Conservation (phyloP, 2,329 filamentous ascomycete species). For the Rachicladosporium sp. region DNA sequence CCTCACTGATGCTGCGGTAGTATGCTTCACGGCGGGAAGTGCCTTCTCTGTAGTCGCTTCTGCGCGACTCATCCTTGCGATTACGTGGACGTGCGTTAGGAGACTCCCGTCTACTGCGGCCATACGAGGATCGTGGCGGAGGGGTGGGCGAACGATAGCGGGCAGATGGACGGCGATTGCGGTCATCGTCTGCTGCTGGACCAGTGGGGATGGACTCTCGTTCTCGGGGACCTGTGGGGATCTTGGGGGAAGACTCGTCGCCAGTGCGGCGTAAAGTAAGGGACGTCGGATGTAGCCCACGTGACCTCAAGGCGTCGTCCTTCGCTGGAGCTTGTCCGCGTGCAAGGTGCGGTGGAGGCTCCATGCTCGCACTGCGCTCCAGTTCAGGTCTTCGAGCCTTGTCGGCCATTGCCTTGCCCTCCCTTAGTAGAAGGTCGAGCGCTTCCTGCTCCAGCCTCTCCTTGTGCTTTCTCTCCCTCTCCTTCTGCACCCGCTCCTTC, state of each 20-base stretch:
- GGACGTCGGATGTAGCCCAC: conserved; percentile 21
- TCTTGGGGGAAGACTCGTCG: conserved; percentile 8
- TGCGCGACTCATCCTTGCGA: conserved; percentile 3
- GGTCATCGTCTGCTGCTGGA: conserved; percentile 9
- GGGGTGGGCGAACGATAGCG: conserved; percentile 17
- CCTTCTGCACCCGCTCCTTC: conserved; percentile 18
- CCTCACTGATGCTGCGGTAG: conserved; percentile 22
- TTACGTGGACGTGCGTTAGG: conserved; percentile 15
- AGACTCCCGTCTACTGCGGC: conserved; percentile 14
- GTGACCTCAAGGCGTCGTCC: conserved; percentile 18
- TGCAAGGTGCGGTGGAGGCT: conserved; percentile 28
- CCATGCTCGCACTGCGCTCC: conserved; percentile 30
- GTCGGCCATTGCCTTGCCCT: conserved; percentile 42
- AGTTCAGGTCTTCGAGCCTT: conserved; percentile 40
- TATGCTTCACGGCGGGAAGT: conserved; percentile 9
- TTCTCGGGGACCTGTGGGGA: conserved; percentile 4
- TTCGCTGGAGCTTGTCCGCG: conserved; percentile 13
- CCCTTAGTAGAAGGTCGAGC: conserved; percentile 40
- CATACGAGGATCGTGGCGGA: conserved; percentile 11
- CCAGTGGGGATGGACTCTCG: conserved; percentile 1
- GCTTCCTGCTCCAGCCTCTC: conserved; percentile 24
- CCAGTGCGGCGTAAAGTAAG: conserved; percentile 18
- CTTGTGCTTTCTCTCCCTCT: too few relatives aligned
- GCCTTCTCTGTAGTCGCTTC: conserved; percentile 5
- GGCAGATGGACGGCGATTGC: conserved; percentile 11